Percentiles rank a stretch among this genome's conserved stretches.
These are phyloP conservation scores for Tolypocladium guangdongense DNA, from an alignment of 2,329 filamentous ascomycete genomes.

Conservation along the genomic window DNA sequence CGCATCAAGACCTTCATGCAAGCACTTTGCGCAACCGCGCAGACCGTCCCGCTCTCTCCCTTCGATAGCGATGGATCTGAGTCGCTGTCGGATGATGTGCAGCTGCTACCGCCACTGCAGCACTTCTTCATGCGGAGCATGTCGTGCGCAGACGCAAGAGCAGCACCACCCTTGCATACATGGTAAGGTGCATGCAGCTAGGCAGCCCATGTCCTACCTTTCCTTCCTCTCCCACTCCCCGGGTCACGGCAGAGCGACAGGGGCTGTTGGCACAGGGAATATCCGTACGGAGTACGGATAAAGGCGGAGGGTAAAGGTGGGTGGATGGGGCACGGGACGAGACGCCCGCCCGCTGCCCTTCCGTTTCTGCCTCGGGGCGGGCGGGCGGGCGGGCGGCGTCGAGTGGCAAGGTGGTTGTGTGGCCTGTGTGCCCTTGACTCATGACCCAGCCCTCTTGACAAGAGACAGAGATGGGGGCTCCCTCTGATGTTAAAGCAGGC, in stretches of 20 bases:
- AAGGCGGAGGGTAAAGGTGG: no score
- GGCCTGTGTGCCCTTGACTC: not conserved
- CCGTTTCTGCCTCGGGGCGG: not conserved
- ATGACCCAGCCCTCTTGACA: not conserved
- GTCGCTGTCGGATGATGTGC: constrained; percentile 3
- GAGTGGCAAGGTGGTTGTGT: not conserved
- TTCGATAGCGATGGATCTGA: constrained; percentile 2
- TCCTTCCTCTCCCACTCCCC: not conserved
- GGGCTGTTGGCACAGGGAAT: not conserved
- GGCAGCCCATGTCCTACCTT: not conserved
- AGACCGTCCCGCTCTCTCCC: not conserved
- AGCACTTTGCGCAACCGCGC: not conserved
- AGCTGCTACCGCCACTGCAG: not conserved
- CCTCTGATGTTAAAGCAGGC: not conserved
- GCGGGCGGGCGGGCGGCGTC: not conserved
- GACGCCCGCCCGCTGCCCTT: not conserved
- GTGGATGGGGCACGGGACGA: not conserved
- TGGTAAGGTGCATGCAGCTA: not conserved
- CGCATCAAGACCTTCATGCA: not conserved
- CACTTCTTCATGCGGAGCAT: not conserved
- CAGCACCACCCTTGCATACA: not conserved
- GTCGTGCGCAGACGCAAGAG: not conserved
- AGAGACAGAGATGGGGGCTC: not conserved
- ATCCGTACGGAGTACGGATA: no score
- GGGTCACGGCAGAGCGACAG: not conserved